Percentiles rank a stretch among this genome's conserved stretches.
Evolutionary conservation across 805 yeast genomes (phyloP).

Genomic region (Candida lessepsii): DNA sequence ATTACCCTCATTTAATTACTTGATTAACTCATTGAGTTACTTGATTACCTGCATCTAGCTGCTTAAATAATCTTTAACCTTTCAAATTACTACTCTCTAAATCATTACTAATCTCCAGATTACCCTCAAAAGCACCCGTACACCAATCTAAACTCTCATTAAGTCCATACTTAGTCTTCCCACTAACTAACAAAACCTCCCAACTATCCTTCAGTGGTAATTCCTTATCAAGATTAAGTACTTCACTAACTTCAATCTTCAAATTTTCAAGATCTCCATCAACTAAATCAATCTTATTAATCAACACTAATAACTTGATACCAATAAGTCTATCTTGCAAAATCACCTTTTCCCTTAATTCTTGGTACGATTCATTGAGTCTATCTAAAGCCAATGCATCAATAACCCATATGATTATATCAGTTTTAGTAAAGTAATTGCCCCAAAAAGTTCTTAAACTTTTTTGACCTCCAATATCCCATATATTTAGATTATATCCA

Average conservation of each 20-base stretch:
- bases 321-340: constrained; percentile 70
- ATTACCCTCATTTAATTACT: too few relatives aligned
- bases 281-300: constrained; percentile 61
- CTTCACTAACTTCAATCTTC: constrained; percentile 5
- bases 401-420: constrained; percentile 81
- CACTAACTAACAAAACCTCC: constrained; percentile 32
- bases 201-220: constrained; percentile 20
- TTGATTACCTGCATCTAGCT: too few relatives aligned
- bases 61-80: too few relatives aligned
- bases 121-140: too few relatives aligned
- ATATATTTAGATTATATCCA: constrained; percentile 53
- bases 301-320: constrained; percentile 60
- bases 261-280: constrained; percentile 21
- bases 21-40: too few relatives aligned
- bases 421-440: constrained; percentile 80
- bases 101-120: background rate
- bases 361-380: constrained; percentile 60
- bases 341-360: constrained; percentile 59
- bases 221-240: constrained; percentile 20
- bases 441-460: constrained; percentile 54
- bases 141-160: constrained; percentile 7
- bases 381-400: constrained; percentile 65
- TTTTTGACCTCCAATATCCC: constrained; percentile 83
- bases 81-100: too few relatives aligned
- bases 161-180: constrained; percentile 31